Percentiles rank a stretch among this genome's conserved stretches.
Conservation (phyloP, 116 monocot species). For the Iris pallida region DNA sequence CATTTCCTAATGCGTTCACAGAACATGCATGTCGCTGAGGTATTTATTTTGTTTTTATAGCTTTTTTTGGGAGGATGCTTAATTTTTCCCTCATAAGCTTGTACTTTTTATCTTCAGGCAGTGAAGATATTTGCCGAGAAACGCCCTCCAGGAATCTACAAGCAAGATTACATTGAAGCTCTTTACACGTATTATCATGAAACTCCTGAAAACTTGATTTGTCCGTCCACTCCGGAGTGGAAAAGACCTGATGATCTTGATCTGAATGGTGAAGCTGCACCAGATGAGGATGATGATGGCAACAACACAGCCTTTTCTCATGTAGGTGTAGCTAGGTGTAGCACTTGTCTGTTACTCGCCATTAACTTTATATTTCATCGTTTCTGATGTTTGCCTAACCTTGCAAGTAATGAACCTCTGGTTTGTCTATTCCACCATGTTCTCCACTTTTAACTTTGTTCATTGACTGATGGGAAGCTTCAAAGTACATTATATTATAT, state of each 20-base stretch:
- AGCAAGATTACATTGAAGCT: constrained; percentile 83
- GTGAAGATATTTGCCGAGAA: constrained; percentile 55
- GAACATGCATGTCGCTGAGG: constrained; percentile 55
- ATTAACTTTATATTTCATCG: background rate
- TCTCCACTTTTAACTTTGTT: background rate
- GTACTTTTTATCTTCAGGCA: constrained; percentile 38
- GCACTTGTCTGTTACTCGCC: background rate
- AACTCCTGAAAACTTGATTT: constrained; percentile 61
- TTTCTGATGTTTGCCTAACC: no score
- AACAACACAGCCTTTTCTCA: constrained; percentile 25
- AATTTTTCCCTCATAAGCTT: background rate
- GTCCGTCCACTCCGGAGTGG: constrained; percentile 94
- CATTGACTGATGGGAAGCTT: no score
- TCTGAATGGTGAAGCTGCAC: constrained; percentile 94
- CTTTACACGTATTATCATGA: constrained; percentile 90
- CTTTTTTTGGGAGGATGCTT: constrained; percentile 3
- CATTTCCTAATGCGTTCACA: constrained; percentile 79
- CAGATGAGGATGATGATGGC: constrained; percentile 85
- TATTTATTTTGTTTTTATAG: constrained; percentile 15
- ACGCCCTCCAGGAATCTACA: constrained; percentile 97
- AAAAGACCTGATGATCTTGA: constrained; percentile 90
- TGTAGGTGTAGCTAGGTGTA: constrained; percentile 34
- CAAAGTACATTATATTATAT: no score
- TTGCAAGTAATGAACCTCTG: background rate
- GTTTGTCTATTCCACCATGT: background rate